These are phyloP conservation scores for Scutellaria galericulata DNA, from an alignment of 257 asterid genomes.

Conservation along the genomic window DNA sequence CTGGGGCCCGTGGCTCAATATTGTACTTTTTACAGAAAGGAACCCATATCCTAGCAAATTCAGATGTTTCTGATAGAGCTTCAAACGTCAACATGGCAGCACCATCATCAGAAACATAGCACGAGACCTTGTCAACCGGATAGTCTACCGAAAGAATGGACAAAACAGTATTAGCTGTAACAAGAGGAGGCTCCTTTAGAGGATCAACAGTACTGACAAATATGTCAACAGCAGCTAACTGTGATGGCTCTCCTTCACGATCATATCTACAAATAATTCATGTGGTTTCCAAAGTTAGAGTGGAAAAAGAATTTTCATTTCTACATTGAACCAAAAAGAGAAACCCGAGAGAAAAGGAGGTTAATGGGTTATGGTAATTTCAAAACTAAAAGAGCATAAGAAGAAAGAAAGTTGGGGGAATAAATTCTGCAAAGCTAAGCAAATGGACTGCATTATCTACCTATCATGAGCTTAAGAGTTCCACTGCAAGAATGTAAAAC, in stretches of 20 bases:
- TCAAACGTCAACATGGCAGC: conserved; percentile 93
- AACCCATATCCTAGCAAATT: conserved; percentile 95
- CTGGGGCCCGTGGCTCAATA: conserved; percentile 99
- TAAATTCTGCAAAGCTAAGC: background rate
- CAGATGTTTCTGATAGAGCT: conserved; percentile 91
- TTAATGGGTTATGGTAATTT: conserved; percentile 6
- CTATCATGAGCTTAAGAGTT: conserved; percentile 5
- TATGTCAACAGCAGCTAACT: conserved; percentile 98
- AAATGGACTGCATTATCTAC: conserved; percentile 18
- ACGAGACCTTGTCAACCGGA: conserved; percentile 96
- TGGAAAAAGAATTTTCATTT: conserved; percentile 18
- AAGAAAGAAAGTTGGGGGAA: conserved; percentile 1
- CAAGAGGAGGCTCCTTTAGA: conserved; percentile 96
- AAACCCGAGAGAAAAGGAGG: background rate
- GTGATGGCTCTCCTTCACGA: conserved; percentile 97
- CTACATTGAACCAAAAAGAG: background rate
- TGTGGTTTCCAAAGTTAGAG: conserved; percentile 30
- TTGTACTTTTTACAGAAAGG: conserved; percentile 86
- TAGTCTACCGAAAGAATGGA: conserved; percentile 95
- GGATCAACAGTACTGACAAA: conserved; percentile 99
- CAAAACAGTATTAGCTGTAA: conserved; percentile 92
- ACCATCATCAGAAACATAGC: conserved; percentile 98
- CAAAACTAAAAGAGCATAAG: background rate
- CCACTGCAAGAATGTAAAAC: background rate
- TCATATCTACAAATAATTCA: conserved; percentile 66